A percentile compares a stretch with the other conserved stretches of the same genome.
phyloP scores from a whole-genome alignment of 1,139 yeast genomes.

The Pichia kudriavzevii region DNA sequence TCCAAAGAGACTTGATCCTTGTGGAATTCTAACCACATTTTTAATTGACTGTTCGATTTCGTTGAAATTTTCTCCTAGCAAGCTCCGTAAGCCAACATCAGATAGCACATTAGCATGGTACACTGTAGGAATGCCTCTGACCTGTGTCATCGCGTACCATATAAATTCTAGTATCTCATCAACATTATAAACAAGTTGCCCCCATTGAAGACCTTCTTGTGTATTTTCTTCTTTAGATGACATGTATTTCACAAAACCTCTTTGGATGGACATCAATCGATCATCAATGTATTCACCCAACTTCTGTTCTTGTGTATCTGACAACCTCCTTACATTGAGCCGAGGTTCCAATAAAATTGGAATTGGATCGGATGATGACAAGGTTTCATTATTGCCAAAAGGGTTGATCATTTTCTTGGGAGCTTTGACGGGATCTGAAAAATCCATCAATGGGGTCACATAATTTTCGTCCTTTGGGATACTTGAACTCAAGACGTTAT shows the following conservation, averaged over 20 bases:
- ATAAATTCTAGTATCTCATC: constrained; percentile 42
- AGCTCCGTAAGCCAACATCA: constrained; percentile 25
- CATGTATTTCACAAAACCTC: constrained; percentile 57
- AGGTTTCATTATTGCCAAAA: constrained; percentile 20
- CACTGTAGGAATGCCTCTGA: constrained; percentile 26
- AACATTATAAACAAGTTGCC: constrained; percentile 39
- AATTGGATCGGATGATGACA: constrained; percentile 20
- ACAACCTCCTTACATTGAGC: constrained; percentile 21
- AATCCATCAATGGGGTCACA: constrained; percentile 13
- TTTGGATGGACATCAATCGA: constrained; percentile 47
- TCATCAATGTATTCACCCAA: constrained; percentile 56
- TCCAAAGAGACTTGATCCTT: too few species aligned
- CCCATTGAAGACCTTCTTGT: constrained; percentile 25
- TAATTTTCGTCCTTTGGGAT: constrained; percentile 11
- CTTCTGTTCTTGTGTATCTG: constrained; percentile 50
- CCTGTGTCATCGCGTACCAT: constrained; percentile 45
- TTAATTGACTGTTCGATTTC: neutral
- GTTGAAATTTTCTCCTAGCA: neutral
- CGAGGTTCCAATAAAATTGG: constrained; percentile 5
- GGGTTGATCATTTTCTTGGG: constrained; percentile 24
- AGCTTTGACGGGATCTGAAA: constrained; percentile 12
- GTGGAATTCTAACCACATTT: neutral
- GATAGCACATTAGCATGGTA: constrained; percentile 28
- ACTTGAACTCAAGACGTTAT: constrained; percentile 2
- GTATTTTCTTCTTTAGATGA: constrained; percentile 27